Evolutionary conservation across 768 basidiomycete species (phyloP), one percentile per base, ranked within the genome.

Genomic region (Coprinellus aureogranulatus): DNA sequence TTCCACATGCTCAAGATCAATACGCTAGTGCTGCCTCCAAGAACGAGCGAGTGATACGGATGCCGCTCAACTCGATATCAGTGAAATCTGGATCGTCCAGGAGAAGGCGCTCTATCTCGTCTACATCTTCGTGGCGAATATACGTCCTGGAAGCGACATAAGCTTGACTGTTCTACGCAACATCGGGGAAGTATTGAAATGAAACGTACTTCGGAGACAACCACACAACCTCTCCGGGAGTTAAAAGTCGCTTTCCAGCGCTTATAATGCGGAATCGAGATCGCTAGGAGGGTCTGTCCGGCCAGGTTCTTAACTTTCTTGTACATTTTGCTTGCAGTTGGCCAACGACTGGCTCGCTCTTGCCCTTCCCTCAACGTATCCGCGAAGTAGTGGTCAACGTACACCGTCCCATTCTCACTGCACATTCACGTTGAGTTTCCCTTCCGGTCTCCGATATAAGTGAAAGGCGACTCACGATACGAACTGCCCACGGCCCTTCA

Each of bases 191-290:
- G 8, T 34, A 6, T 34, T n/a, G n/a, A n/a, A n/a, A n/a, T n/a
- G 34, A 45, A 22, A 34, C 59, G 37, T 27, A 63, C 62, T 44
- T 25, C 9, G 57, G 42, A n/a, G 62, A 63, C 11, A 63, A 40
- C 23, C 55, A 53, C 20, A 61, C 22, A 20, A 59, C 41, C 6
- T 61, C 48, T 8, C 50, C 57, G 6, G 49, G 46, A 16, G 40
- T 47, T 11, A 63, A n/a, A 27, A 12, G 57, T 63, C 10, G 22
- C 27, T 40, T 63, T 63, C 59, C 62, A 63, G 10, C 59, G 61
- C 62, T 63, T 63, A 54, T 63, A 63, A 31, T 59, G 57, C 20
- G 59, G 62, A 25, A 63, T 55, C 22, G 57, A 60, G 1, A 63
- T 46, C 51, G 54, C 51, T 20, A 61, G 40, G n/a, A 63, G 54